A percentile compares a stretch with the other conserved stretches of the same genome.
phyloP scores from a whole-genome alignment of 352 stramenopile genomes.

The Peronospora tabacina region DNA sequence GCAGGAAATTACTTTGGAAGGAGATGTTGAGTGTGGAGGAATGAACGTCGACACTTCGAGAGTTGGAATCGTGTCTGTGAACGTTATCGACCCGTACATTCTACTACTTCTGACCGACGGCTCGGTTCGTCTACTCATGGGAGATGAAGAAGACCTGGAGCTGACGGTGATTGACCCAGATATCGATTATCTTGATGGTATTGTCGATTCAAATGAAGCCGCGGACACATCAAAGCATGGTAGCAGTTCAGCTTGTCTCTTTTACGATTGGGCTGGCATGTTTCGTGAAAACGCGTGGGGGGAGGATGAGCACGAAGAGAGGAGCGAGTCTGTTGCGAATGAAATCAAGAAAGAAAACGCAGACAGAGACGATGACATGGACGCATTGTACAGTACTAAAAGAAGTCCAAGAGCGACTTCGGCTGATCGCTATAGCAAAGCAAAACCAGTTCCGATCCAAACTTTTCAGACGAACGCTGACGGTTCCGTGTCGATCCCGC shows the following conservation, averaged over 20 bases:
- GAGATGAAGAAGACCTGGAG: constrained; percentile 76
- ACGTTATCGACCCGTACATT: constrained; percentile 81
- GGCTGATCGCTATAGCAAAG: constrained; percentile 12
- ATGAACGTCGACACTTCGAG: constrained; percentile 73
- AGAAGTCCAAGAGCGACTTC: constrained; percentile 24
- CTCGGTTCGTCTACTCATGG: constrained; percentile 71
- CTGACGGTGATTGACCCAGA: constrained; percentile 73
- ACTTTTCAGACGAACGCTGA: constrained; percentile 22
- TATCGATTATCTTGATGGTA: constrained; percentile 44
- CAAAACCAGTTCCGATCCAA: constrained; percentile 1
- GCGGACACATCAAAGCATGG: constrained; percentile 21
- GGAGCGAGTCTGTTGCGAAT: constrained; percentile 6
- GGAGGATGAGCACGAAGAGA: constrained; percentile 42
- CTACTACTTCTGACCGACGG: constrained; percentile 73
- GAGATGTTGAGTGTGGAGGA: constrained; percentile 67
- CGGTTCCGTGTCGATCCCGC: constrained; percentile 41
- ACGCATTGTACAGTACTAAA: constrained; percentile 53
- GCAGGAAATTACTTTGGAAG: constrained; percentile 77
- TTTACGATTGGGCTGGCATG: constrained; percentile 81
- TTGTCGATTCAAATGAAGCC: constrained; percentile 24
- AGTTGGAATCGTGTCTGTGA: constrained; percentile 75
- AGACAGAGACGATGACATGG: constrained; percentile 68
- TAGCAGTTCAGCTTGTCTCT: constrained; percentile 70
- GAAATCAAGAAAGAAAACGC: constrained; percentile 11
- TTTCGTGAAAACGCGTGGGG: constrained; percentile 57